These are phyloP conservation scores for Lentinula sp. DNA, from an alignment of 768 basidiomycete genomes.

Conservation along the genomic window DNA sequence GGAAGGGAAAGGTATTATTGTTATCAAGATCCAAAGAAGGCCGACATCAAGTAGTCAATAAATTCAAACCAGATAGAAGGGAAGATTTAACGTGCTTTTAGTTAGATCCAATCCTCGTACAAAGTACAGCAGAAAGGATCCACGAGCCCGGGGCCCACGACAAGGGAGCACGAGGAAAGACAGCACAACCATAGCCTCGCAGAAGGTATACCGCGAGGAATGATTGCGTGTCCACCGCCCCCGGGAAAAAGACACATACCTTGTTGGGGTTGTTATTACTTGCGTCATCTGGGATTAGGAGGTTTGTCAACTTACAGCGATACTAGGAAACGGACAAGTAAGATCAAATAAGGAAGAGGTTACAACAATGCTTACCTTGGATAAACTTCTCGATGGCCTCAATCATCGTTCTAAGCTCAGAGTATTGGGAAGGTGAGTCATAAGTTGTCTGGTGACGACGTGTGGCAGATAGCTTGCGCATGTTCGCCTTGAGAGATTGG, in stretches of 20 bases:
- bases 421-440: too few relatives aligned
- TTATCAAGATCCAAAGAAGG: neutral
- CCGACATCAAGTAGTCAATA: too few relatives aligned
- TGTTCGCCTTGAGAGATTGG: too few relatives aligned
- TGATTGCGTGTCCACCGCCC: neutral
- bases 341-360: too few relatives aligned
- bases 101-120: neutral
- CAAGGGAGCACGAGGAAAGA: conserved; percentile 4
- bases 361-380: too few relatives aligned
- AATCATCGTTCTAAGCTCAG: too few relatives aligned
- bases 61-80: neutral
- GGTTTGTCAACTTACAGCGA: too few relatives aligned
- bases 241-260: neutral
- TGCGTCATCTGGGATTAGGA: too few relatives aligned
- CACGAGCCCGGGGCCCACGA: conserved; percentile 4
- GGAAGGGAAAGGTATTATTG: neutral
- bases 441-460: too few relatives aligned
- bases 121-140: neutral
- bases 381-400: too few relatives aligned
- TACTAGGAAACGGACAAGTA: too few relatives aligned
- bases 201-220: neutral
- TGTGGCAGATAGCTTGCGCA: too few relatives aligned
- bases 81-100: neutral
- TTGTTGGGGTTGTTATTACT: neutral
- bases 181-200: neutral